These are phyloP conservation scores for Phyllosticta citrichinensis DNA, from an alignment of 2,329 filamentous ascomycete species.

Conservation along the genomic window DNA sequence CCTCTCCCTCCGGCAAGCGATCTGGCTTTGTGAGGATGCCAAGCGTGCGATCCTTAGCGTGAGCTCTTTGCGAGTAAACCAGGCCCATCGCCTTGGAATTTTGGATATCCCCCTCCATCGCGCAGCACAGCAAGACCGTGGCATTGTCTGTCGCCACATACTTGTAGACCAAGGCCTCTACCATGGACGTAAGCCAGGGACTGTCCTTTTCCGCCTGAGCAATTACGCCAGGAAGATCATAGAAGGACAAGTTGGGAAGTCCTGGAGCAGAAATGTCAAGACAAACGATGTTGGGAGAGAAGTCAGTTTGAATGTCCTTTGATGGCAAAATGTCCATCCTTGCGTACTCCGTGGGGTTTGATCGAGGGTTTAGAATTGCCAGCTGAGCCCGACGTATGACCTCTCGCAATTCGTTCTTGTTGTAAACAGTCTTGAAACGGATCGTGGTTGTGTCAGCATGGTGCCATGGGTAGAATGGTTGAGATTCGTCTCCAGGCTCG, in stretches of 20 bases:
- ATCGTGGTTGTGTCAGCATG: constrained; percentile 35
- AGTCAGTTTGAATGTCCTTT: constrained; percentile 45
- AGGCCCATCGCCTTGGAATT: constrained; percentile 62
- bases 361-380: constrained; percentile 61
- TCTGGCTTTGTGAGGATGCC: constrained; percentile 81
- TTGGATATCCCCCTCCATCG: constrained; percentile 69
- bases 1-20: constrained; percentile 45
- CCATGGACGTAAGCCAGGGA: constrained; percentile 54
- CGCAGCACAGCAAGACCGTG: constrained; percentile 65
- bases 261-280: constrained; percentile 59
- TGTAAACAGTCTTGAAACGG: constrained; percentile 53
- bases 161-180: constrained; percentile 57
- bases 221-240: constrained; percentile 77
- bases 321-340: not conserved
- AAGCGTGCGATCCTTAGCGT: constrained; percentile 34
- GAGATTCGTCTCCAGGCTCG: constrained; percentile 19
- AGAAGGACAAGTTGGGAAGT: constrained; percentile 68
- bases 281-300: constrained; percentile 72
- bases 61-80: constrained; percentile 30
- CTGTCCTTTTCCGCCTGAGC: constrained; percentile 48
- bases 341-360: constrained; percentile 35
- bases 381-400: constrained; percentile 66
- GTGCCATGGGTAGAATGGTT: constrained; percentile 55
- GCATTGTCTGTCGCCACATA: constrained; percentile 56
- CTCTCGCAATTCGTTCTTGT: constrained; percentile 54